phyloP scores from a whole-genome alignment of 495 filamentous ascomycete species.

The Trichoderma parareesei region DNA sequence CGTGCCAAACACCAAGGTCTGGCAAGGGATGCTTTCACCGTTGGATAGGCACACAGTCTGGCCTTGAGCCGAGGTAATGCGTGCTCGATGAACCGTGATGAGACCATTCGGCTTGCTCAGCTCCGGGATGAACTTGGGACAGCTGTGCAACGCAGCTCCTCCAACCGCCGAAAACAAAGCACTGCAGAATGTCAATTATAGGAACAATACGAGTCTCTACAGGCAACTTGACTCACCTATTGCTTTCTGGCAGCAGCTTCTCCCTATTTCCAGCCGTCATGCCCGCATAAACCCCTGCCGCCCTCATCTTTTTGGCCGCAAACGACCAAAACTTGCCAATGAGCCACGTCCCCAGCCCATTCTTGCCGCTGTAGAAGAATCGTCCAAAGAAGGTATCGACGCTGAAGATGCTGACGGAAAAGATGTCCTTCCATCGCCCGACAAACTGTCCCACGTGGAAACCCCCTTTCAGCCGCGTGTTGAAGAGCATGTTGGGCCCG shows the following conservation, averaged over 20 bases:
- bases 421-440: neutral
- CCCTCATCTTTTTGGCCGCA: neutral
- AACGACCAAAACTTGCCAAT: neutral
- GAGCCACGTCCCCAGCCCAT: neutral
- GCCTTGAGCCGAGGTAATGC: neutral
- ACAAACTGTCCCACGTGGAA: neutral
- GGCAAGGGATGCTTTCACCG: neutral
- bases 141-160: neutral
- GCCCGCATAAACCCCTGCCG: neutral
- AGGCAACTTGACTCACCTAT: neutral
- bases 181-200: neutral
- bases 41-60: neutral
- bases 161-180: neutral
- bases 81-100: neutral
- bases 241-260: neutral
- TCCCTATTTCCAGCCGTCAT: neutral
- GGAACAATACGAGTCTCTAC: no score
- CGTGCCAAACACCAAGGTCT: neutral
- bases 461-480: neutral
- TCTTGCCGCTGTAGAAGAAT: neutral
- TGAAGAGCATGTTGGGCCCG: slow-evolving; percentile 20
- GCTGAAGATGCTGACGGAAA: neutral
- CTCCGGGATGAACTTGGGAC: neutral
- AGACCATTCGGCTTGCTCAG: neutral
- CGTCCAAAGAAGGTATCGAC: neutral